Conservation (phyloP, 208 protist species). For the Balamuthia mandrillaris region DNA sequence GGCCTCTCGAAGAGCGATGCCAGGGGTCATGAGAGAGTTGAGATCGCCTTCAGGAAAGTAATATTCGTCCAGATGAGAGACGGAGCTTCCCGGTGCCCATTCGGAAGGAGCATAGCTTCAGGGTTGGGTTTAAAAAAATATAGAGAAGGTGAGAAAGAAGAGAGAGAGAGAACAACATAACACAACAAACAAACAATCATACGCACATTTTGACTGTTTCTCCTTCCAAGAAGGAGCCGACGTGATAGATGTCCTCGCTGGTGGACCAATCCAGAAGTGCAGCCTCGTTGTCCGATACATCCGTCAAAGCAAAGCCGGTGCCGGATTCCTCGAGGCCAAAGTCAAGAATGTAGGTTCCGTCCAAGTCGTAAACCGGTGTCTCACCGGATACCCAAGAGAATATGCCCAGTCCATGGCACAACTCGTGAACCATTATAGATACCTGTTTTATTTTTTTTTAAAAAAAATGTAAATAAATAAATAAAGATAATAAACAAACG, state of each 20-base stretch:
- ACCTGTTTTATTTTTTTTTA: too few relatives aligned
- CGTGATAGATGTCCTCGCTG: too few relatives aligned
- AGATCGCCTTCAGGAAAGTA: neutral
- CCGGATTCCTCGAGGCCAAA: neutral
- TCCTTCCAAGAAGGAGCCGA: neutral
- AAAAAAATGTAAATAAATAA: neutral
- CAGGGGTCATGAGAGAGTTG: conserved; percentile 8
- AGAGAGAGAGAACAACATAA: too few relatives aligned
- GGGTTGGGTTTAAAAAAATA: neutral
- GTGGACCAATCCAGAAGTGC: too few relatives aligned
- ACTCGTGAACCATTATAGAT: conserved; percentile 10
- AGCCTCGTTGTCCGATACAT: neutral
- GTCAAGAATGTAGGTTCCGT: neutral
- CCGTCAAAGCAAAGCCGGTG: neutral
- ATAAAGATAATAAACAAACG: neutral
- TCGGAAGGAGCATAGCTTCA: neutral
- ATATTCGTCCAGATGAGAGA: conserved; percentile 28
- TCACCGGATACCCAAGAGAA: neutral
- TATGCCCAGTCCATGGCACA: conserved; percentile 17
- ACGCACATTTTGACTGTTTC: neutral
- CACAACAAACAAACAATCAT: too few relatives aligned
- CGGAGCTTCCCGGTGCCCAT: neutral
- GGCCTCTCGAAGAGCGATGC: neutral
- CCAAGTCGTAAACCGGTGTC: neutral
- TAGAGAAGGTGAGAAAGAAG: neutral